Base-by-base conservation (phyloP, 176 grass and related monocot species). In the Musa acuminata region DNA sequence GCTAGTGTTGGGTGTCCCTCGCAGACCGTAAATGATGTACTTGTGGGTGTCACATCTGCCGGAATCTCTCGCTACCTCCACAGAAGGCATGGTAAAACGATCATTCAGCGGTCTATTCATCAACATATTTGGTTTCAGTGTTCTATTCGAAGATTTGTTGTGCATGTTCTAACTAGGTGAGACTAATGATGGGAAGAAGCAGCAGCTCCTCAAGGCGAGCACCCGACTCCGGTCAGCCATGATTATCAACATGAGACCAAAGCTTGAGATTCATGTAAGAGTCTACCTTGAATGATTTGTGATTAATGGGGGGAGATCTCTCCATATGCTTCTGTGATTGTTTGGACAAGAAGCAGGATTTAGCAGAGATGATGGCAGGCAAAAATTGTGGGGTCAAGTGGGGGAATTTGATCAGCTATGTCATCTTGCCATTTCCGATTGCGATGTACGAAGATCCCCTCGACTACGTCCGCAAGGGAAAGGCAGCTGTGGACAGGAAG, bases 1-100 rank as follows among this genome's bases (percentile, higher is more conserved):
- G 29, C 29, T 29, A 29, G 29, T 3, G 29, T 29, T 29, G 11
- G 2, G 81, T 72, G 54, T 27, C 8, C 75, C 63, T 75, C 68
- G 49, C 88, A 99, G 95, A 99, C 88, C 76, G 71, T 99, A 51
- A 99, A 99, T 64, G 95, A 99, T 89, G 95, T 99, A 4, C 77
- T 99, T 1, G 2, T 94, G 9, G 90, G 90, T 52, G 75, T 99
- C 23, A 94, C 86, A 23, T 87, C 76, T 22, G 88, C 90, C 14
- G 90, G 72, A 53, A 11, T 99, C 67, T 99, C 95, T 48, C 80
- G 82, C 1, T 94, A 94, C 51, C 83, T 93, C 67, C 79, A 89
- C 16, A 83, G 88, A 17, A 91, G 85, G 80, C 81, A 58, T 2
- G 67, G 90, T 91, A 67, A 89, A 77, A 79, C 17, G 50, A 51